These are phyloP conservation scores for Pseudomonodictys pantanalensis DNA, from an alignment of 495 filamentous ascomycete genomes.

Conservation along the genomic window DNA sequence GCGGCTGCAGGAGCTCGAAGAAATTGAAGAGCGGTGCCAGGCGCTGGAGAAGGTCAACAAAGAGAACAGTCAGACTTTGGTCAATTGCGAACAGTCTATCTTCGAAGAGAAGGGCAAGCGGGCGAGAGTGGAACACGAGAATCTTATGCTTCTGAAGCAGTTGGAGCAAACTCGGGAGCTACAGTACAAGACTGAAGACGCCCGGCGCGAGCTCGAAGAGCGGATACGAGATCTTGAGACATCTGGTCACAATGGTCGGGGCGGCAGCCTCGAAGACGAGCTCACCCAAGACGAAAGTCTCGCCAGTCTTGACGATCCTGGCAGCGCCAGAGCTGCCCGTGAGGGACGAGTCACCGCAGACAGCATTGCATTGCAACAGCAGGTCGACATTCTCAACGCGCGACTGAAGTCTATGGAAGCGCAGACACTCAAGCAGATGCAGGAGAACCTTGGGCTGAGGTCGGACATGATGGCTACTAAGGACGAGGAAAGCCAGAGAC, in stretches of 20 bases:
- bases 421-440: slow-evolving; percentile 38
- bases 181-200: slow-evolving; percentile 53
- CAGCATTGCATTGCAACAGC: slow-evolving; percentile 32
- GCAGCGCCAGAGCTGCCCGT: slow-evolving; percentile 6
- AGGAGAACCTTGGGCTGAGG: slow-evolving; percentile 38
- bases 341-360: slow-evolving; percentile 18
- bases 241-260: slow-evolving; percentile 12
- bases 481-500: slow-evolving; percentile 29
- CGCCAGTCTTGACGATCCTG: slow-evolving; percentile 16
- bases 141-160: slow-evolving; percentile 54
- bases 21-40: slow-evolving; percentile 40
- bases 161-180: slow-evolving; percentile 55
- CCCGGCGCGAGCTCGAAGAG: slow-evolving; percentile 55
- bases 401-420: slow-evolving; percentile 33
- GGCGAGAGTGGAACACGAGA: slow-evolving; percentile 58
- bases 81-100: slow-evolving; percentile 60
- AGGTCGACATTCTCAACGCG: slow-evolving; percentile 33
- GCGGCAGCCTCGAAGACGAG: slow-evolving; percentile 31
- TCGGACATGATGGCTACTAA: slow-evolving; percentile 26
- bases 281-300: slow-evolving; percentile 17
- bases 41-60: slow-evolving; percentile 56
- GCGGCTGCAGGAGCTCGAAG: slow-evolving; percentile 54
- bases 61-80: slow-evolving; percentile 56
- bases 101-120: slow-evolving; percentile 57
- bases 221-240: slow-evolving; percentile 52